Evolutionary conservation across 257 asterid genomes (phyloP).

Genomic region (Coffea eugenioides): DNA sequence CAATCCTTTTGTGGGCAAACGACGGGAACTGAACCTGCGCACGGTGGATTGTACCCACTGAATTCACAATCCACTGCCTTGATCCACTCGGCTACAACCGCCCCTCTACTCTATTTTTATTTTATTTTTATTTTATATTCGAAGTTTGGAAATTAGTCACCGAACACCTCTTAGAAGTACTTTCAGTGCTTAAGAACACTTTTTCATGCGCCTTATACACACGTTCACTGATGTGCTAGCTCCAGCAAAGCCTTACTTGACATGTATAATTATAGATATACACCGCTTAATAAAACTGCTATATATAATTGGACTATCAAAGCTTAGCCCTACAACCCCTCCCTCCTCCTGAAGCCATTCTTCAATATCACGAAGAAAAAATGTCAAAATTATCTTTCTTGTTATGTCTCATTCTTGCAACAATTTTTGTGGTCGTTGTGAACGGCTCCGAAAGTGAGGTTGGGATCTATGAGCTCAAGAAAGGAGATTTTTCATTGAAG

Average conservation of each 20-base stretch:
- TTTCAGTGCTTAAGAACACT: no score
- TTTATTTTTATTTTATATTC: no score
- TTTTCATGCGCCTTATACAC: not conserved
- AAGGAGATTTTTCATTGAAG: constrained; percentile 55
- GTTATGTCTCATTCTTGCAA: constrained; percentile 28
- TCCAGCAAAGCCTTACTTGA: not conserved
- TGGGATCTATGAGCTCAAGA: constrained; percentile 49
- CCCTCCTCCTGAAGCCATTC: not conserved
- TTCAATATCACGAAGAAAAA: not conserved
- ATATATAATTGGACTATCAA: not conserved
- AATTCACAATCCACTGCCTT: no score
- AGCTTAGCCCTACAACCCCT: not conserved
- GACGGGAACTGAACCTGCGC: no score
- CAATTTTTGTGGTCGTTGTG: constrained; percentile 19
- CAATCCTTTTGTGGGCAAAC: no score
- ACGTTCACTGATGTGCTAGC: not conserved
- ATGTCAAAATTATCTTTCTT: constrained; percentile 29
- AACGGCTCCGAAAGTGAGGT: constrained; percentile 25
- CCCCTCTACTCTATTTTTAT: no score
- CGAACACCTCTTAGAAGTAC: no score
- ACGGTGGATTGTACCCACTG: no score
- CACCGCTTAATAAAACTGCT: not conserved
- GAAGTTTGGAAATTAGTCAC: no score
- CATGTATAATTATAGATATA: not conserved
- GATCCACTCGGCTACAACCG: no score